Evolutionary conservation across 345 rosid genomes (phyloP), one percentile per base, ranked within the genome.

Genomic region (Cardamine occulta): DNA sequence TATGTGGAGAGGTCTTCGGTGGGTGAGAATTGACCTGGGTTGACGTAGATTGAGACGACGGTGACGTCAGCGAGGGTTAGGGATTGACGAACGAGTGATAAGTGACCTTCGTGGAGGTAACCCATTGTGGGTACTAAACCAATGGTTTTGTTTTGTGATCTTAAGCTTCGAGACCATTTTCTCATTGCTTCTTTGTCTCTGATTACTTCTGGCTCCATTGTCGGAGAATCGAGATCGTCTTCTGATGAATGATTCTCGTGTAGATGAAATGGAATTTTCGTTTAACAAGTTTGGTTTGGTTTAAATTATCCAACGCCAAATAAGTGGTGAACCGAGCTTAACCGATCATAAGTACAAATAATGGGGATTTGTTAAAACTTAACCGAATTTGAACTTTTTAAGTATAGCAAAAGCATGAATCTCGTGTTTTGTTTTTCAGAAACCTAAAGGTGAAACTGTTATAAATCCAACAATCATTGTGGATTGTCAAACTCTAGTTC

Each of bases 21-120:
- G 44, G 96, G 96, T n/a, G 98, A 75, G 71, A 94, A 91, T 78
- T 94, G 98, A 72, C 98, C 98, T 54, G 98, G 98, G 80, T 94
- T 94, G 37, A 94, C 93, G 72, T 89, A 91, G 69, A 91, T 85
- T 58, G 97, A 90, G 42, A 94, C 91, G 42, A 91, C 98, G 15
- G 83, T 78, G 79, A 85, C 62, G 74, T 87, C 75, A 62, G 86
- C 32, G 63, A 55, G 88, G 12, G 42, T 70, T 28, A 60, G 86
- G 54, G 97, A 92, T 73, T 89, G 81, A 54, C 81, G 74, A 52
- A 94, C 79, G 63, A 94, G 95, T 8, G 95, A 85, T 31, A 94
- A 63, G 79, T 94, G 98, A 63, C 93, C 97, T 47, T 83, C 82
- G 73, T 94, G 97, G 55, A 94, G 97, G 75, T 83, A 94, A 40